Conservation (phyloP, 1,284 basidiomycete species). For the Trametes polyzona region DNA sequence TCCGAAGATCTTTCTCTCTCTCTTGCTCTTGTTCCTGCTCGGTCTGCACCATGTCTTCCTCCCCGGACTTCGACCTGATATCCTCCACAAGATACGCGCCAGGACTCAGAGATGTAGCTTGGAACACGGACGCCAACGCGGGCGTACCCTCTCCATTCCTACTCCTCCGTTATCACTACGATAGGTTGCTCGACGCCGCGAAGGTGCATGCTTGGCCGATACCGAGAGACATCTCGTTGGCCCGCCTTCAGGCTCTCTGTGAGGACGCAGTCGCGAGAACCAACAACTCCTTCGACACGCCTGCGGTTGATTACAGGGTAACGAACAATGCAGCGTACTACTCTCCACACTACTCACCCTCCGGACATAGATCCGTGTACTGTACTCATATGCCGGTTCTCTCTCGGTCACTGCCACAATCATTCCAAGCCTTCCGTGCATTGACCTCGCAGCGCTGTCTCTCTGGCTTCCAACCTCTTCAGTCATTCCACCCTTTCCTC, state of each 20-base stretch:
- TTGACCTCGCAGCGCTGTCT: constrained; percentile 37
- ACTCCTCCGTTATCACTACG: constrained; percentile 59
- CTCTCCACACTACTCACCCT: neutral
- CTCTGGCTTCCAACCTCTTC: constrained; percentile 19
- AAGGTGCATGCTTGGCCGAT: constrained; percentile 52
- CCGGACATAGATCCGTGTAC: constrained; percentile 56
- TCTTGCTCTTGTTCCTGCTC: neutral
- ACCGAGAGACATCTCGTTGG: constrained; percentile 37
- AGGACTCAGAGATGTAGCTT: constrained; percentile 45
- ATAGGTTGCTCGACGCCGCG: constrained; percentile 57
- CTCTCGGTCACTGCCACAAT: constrained; percentile 49
- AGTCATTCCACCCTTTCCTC: neutral
- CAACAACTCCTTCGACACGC: constrained; percentile 39
- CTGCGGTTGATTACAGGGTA: constrained; percentile 5
- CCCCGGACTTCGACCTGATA: constrained; percentile 44
- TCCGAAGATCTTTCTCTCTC: neutral
- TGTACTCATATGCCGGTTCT: constrained; percentile 48
- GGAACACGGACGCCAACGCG: constrained; percentile 59
- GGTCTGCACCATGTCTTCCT: constrained; percentile 7
- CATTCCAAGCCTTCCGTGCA: constrained; percentile 40
- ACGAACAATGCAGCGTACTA: neutral
- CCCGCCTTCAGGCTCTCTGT: constrained; percentile 8
- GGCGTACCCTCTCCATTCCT: constrained; percentile 55
- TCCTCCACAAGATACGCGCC: constrained; percentile 63
- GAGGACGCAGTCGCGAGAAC: constrained; percentile 25